Evolutionary conservation across 805 yeast genomes (phyloP).

Genomic region (Candida quercuum): DNA sequence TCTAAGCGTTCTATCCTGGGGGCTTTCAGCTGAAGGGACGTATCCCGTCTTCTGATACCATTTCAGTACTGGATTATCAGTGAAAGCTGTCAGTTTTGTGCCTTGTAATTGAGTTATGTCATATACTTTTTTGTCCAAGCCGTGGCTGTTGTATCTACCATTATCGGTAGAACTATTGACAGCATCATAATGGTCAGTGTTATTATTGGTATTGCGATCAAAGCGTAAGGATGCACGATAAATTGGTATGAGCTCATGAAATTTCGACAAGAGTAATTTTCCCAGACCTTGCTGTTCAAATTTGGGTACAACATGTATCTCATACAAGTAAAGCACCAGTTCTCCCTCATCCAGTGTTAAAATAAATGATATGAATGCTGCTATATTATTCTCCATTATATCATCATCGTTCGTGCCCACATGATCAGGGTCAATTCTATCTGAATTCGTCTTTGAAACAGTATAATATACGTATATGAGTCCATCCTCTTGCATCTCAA

Average conservation of each 20-base stretch:
- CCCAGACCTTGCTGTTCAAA: conserved; percentile 37
- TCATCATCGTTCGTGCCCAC: too few relatives aligned
- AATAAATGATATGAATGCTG: conserved; percentile 43
- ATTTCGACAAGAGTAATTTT: conserved; percentile 26
- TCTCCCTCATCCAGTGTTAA: conserved; percentile 35
- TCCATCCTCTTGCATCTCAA: conserved; percentile 29
- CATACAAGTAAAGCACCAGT: conserved; percentile 47
- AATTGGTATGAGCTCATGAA: conserved; percentile 29
- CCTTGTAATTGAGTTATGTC: conserved; percentile 8
- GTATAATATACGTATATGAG: conserved; percentile 12
- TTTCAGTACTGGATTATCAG: conserved; percentile 37
- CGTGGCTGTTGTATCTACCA: too few relatives aligned
- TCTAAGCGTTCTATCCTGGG: conserved; percentile 36
- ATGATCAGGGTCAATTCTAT: too few relatives aligned
- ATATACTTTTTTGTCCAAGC: background rate
- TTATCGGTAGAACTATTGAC: too few relatives aligned
- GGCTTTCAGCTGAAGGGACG: conserved; percentile 34
- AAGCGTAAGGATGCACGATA: conserved; percentile 13
- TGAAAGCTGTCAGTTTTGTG: conserved; percentile 43
- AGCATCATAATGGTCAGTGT: too few relatives aligned
- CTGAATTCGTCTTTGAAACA: too few relatives aligned
- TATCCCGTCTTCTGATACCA: conserved; percentile 43
- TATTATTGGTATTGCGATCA: too few relatives aligned
- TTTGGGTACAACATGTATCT: conserved; percentile 40
- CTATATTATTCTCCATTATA: too few relatives aligned